Evolutionary conservation across 345 rosid genomes (phyloP).

Genomic region (Eucalyptus albens): DNA sequence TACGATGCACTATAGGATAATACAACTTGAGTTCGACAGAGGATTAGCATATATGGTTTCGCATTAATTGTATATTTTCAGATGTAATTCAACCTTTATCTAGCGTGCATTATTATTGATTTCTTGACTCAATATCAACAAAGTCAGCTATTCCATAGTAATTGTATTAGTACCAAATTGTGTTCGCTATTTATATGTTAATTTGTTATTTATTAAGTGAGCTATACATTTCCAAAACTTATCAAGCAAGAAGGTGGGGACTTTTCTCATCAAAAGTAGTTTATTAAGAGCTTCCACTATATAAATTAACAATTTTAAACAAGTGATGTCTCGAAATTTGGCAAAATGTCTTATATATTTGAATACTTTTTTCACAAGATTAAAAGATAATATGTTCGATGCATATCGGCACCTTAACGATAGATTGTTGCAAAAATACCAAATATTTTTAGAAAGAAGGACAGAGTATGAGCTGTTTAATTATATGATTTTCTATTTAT

Average conservation of each 20-base stretch:
- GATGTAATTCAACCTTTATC: not conserved
- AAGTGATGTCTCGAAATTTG: not conserved
- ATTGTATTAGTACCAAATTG: not conserved
- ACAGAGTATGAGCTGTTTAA: not conserved
- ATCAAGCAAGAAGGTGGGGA: not conserved
- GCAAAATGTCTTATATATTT: not conserved
- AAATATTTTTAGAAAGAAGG: not conserved
- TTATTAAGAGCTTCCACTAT: not conserved
- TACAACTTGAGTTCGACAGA: not conserved
- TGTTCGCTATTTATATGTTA: not conserved
- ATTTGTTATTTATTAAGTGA: not conserved
- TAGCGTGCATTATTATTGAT: not conserved
- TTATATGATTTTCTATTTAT: not conserved
- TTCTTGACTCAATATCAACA: not conserved
- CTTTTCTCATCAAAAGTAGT: not conserved
- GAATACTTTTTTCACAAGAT: not conserved
- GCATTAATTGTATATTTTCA: not conserved
- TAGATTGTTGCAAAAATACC: not conserved
- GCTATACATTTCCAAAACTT: not conserved
- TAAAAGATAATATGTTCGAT: not conserved
- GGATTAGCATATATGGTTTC: not conserved
- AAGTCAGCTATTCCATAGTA: not conserved
- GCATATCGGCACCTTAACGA: not conserved
- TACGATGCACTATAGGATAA: not conserved
- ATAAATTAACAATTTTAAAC: not conserved